phyloP scores from a whole-genome alignment of 2,329 filamentous ascomycete species.

The Chaetomium sp. region DNA sequence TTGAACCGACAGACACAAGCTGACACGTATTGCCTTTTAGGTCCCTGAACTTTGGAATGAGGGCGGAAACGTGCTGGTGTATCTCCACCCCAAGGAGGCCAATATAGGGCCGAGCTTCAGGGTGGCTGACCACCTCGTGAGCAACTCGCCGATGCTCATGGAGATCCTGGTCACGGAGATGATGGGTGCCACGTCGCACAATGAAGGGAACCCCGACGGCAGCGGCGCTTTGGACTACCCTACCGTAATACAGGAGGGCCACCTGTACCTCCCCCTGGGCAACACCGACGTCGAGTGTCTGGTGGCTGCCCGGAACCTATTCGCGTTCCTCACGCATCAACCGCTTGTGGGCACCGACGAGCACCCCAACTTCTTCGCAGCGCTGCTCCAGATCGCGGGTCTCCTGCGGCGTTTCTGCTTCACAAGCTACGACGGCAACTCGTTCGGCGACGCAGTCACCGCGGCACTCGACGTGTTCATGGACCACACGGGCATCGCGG shows the following conservation, averaged over 20 bases:
- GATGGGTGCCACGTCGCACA: constrained; percentile 29
- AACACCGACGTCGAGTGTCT: constrained; percentile 48
- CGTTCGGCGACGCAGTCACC: constrained; percentile 54
- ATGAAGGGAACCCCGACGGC: constrained; percentile 38
- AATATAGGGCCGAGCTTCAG: constrained; percentile 54
- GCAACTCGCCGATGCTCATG: constrained; percentile 48
- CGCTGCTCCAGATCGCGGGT: constrained; percentile 47
- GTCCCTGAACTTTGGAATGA: constrained; percentile 63
- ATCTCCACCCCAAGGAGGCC: constrained; percentile 47
- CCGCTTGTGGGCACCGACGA: constrained; percentile 53
- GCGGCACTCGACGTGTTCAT: constrained; percentile 68
- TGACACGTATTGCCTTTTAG: constrained; percentile 29
- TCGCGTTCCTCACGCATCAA: constrained; percentile 59
- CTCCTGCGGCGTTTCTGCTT: constrained; percentile 54
- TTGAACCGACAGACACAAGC: no score
- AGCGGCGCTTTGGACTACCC: constrained; percentile 31
- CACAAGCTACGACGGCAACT: constrained; percentile 47
- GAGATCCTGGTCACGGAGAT: constrained; percentile 45
- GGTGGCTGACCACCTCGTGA: constrained; percentile 47
- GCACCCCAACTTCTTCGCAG: constrained; percentile 46
- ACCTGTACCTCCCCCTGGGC: constrained; percentile 48
- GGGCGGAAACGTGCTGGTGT: constrained; percentile 49
- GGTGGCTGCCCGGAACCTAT: constrained; percentile 56
- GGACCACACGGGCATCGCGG: constrained; percentile 68
- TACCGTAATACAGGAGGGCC: constrained; percentile 34